These are phyloP conservation scores for Poa pratensis DNA, from an alignment of 176 grass and related monocot genomes.

Conservation along the genomic window DNA sequence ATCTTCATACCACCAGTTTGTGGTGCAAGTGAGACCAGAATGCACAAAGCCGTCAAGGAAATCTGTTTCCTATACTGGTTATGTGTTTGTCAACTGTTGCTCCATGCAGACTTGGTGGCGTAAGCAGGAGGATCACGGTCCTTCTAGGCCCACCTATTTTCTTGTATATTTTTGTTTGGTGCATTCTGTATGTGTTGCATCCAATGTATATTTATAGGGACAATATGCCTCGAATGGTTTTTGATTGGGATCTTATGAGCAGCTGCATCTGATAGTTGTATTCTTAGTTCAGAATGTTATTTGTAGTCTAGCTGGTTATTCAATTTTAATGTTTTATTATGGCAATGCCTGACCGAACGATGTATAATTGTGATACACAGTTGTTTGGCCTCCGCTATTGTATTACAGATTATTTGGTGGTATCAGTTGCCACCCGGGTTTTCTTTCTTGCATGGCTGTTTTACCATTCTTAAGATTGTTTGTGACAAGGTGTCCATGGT, in stretches of 20 bases:
- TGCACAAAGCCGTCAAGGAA: constrained; percentile 19
- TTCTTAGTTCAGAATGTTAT: constrained; percentile 31
- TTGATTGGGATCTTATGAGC: constrained; percentile 24
- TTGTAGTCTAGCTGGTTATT: constrained; percentile 35
- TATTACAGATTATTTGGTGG: background rate
- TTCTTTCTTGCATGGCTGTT: background rate
- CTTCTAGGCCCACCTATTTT: constrained; percentile 17
- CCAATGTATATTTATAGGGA: constrained; percentile 43
- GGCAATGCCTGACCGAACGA: background rate
- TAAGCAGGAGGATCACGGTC: background rate
- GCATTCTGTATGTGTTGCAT: constrained; percentile 11
- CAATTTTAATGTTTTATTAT: constrained; percentile 11
- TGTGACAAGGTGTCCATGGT: too few species aligned
- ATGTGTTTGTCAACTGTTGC: constrained; percentile 42
- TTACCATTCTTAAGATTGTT: background rate
- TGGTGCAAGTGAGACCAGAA: background rate
- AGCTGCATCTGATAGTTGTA: constrained; percentile 15
- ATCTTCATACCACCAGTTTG: constrained; percentile 25
- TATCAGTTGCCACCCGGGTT: background rate
- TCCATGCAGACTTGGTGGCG: constrained; percentile 30
- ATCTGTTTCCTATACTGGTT: constrained; percentile 45
- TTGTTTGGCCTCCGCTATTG: constrained; percentile 14
- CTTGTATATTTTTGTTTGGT: constrained; percentile 51
- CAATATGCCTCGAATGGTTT: constrained; percentile 13
- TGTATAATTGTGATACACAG: constrained; percentile 39